A percentile compares a stretch with the other conserved stretches of the same genome.
Conservation (phyloP, 23 red algal genomes). For the Gracilaria domingensis region DNA sequence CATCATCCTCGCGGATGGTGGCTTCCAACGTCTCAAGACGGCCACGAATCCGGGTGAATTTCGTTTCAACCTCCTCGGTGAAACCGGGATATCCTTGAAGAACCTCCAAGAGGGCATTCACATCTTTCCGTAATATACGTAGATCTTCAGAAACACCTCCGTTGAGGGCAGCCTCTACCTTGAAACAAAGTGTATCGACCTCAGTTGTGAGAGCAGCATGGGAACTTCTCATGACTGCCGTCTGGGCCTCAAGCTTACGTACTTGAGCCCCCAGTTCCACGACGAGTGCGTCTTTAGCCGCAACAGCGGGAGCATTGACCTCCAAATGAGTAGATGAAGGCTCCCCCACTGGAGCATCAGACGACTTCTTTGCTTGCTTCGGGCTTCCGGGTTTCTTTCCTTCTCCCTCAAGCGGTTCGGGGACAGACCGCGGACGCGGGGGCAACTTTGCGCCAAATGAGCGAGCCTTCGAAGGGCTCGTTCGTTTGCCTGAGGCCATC, state of each 20-base stretch:
- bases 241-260: neutral
- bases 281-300: neutral
- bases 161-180: conserved; percentile 1
- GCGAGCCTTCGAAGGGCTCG: neutral
- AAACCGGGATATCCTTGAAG: neutral
- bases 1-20: too few relatives aligned
- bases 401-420: neutral
- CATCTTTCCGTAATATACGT: conserved; percentile 12
- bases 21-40: neutral
- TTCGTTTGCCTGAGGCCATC: neutral
- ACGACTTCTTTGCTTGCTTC: neutral
- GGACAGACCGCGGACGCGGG: conserved; percentile 7
- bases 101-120: neutral
- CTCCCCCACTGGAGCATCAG: neutral
- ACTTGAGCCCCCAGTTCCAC: neutral
- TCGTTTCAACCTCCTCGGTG: neutral
- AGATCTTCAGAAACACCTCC: conserved; percentile 10
- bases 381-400: neutral
- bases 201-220: neutral
- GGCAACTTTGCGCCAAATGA: neutral
- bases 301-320: neutral
- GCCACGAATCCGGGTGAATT: neutral
- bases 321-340: neutral
- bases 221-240: neutral
- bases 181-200: neutral